phyloP scores from a whole-genome alignment of 1,284 basidiomycete genomes.

The Trametes pubescens region DNA sequence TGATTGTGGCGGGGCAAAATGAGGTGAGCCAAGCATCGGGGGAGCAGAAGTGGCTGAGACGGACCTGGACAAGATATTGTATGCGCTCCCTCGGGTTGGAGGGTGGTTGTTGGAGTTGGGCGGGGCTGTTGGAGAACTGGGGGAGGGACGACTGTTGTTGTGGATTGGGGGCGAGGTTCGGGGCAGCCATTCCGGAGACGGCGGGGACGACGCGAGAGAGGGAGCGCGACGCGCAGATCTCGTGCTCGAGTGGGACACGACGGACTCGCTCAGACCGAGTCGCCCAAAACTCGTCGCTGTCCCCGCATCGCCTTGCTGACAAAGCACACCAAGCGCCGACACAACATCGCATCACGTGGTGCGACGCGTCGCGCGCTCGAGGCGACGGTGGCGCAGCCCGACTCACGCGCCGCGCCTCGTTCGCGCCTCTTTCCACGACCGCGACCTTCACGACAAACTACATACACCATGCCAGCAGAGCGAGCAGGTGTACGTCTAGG shows the following conservation, averaged over 20 bases:
- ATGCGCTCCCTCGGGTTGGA: constrained; percentile 37
- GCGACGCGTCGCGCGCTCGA: constrained; percentile 30
- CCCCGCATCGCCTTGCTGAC: constrained; percentile 29
- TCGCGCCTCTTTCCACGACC: constrained; percentile 11
- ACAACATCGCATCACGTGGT: constrained; percentile 28
- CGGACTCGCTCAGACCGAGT: constrained; percentile 16
- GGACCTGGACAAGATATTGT: constrained; percentile 40
- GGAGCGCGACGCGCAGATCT: constrained; percentile 39
- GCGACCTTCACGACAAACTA: constrained; percentile 22
- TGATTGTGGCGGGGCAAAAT: constrained; percentile 27
- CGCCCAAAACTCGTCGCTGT: constrained; percentile 13
- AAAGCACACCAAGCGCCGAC: constrained; percentile 26
- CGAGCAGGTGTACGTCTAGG: constrained; percentile 67
- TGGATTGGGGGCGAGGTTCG: constrained; percentile 39
- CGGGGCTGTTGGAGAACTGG: constrained; percentile 29
- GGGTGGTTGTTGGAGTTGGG: constrained; percentile 34
- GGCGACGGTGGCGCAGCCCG: constrained; percentile 15
- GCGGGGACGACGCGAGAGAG: constrained; percentile 34
- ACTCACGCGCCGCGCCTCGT: constrained; percentile 18
- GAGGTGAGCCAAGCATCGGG: background rate
- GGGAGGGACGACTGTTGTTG: constrained; percentile 32
- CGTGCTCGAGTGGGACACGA: constrained; percentile 32
- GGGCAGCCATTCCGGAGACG: constrained; percentile 40
- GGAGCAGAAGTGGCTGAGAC: constrained; percentile 8
- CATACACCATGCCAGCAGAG: constrained; percentile 77